Conservation (phyloP, 2,329 filamentous ascomycete species). For the Daldinia sp. region DNA sequence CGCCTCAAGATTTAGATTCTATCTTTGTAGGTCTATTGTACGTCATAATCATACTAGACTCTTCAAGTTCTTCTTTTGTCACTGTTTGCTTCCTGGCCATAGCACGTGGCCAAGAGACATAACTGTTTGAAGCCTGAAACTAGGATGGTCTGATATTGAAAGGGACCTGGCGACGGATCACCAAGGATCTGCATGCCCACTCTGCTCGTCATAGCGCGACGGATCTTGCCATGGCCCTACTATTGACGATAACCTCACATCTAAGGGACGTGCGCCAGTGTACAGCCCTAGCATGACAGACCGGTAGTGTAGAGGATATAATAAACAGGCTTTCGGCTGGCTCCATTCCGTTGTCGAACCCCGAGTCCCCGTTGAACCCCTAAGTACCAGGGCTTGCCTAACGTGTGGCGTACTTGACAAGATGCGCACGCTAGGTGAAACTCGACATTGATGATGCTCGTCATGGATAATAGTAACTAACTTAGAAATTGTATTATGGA, state of each 20-base stretch:
- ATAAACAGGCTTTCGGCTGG: not conserved
- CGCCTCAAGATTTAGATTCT: not conserved
- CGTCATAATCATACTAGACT: slow-evolving; percentile 22
- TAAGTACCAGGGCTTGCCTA: not conserved
- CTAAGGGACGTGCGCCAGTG: slow-evolving; percentile 14
- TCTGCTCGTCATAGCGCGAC: slow-evolving; percentile 12
- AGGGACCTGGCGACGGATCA: slow-evolving; percentile 39
- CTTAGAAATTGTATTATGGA: not conserved
- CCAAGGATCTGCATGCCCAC: slow-evolving; percentile 33
- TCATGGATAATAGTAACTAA: not conserved
- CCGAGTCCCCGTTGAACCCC: too few relatives aligned
- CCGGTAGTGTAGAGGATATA: not conserved
- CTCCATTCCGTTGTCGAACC: not conserved
- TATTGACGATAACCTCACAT: slow-evolving; percentile 30
- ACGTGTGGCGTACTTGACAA: not conserved
- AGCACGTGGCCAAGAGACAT: slow-evolving; percentile 36
- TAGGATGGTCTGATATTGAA: slow-evolving; percentile 34
- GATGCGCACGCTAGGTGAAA: not conserved
- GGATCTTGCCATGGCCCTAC: slow-evolving; percentile 11
- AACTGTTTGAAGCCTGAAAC: slow-evolving; percentile 42
- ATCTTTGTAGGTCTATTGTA: slow-evolving; percentile 3
- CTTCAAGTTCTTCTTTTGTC: slow-evolving; percentile 3
- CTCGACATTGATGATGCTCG: not conserved
- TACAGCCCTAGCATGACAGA: not conserved
- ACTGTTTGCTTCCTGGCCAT: slow-evolving; percentile 14